phyloP scores from a whole-genome alignment of 2,329 filamentous ascomycete genomes.

The Claviceps sp. region DNA sequence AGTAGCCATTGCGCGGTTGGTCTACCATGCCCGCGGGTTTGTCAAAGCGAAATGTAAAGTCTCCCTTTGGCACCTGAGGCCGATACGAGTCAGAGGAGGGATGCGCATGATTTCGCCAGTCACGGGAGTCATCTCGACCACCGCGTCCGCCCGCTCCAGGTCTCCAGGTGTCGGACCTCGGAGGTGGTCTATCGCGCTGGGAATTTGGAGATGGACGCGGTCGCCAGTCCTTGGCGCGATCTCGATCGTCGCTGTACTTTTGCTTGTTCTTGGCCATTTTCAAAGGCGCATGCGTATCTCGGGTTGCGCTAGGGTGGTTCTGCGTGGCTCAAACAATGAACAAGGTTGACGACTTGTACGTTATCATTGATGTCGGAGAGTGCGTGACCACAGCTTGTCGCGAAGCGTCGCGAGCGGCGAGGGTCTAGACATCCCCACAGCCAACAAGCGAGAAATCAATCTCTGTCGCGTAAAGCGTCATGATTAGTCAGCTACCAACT shows the following conservation, averaged over 20 bases:
- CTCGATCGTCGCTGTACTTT: constrained; percentile 6
- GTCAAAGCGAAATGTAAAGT: constrained; percentile 43
- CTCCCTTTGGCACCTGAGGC: constrained; percentile 25
- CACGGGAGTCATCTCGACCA: constrained; percentile 11
- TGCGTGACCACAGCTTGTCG: neutral
- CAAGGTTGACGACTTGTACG: neutral
- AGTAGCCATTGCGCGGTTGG: constrained; percentile 10
- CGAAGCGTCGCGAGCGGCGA: neutral
- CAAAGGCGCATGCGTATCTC: neutral
- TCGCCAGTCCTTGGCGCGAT: constrained; percentile 4
- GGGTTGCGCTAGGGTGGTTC: neutral
- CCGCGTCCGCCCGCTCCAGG: constrained; percentile 13
- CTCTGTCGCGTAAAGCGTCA: neutral
- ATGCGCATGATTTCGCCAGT: constrained; percentile 12
- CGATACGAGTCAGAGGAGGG: constrained; percentile 16
- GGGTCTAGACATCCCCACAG: neutral
- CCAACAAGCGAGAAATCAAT: neutral
- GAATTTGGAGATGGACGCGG: constrained; percentile 4
- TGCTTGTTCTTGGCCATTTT: constrained; percentile 3
- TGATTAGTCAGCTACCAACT: constrained; percentile 4
- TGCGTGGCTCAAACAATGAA: neutral
- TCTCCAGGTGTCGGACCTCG: constrained; percentile 18
- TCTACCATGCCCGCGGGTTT: constrained; percentile 36
- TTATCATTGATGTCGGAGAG: neutral
- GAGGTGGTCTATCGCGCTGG: constrained; percentile 8